Conservation (phyloP, 192 early-diverging fungal species). For the Endogone sp. region DNA sequence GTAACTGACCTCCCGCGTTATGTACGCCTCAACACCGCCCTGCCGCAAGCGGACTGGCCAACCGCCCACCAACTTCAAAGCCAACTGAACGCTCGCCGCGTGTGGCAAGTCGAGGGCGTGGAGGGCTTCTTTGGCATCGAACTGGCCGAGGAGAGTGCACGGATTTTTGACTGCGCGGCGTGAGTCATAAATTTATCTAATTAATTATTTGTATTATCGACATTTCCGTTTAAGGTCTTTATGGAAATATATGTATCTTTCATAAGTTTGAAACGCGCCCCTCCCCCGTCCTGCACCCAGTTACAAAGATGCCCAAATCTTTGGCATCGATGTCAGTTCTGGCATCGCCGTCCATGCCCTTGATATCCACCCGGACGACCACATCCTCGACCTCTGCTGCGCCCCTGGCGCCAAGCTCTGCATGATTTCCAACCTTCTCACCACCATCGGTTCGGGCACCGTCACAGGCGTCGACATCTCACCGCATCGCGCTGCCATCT, state of each 20-base stretch:
- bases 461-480: conserved; percentile 93
- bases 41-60: conserved; percentile 24
- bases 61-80: conserved; percentile 34
- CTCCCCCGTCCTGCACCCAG: conserved; percentile 1
- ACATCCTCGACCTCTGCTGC: conserved; percentile 75
- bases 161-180: conserved; percentile 44
- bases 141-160: conserved; percentile 33
- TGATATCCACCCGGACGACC: conserved; percentile 65
- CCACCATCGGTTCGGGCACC: conserved; percentile 64
- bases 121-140: conserved; percentile 54
- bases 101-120: conserved; percentile 41
- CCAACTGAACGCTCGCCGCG: conserved; percentile 44
- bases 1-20: conserved; percentile 65
- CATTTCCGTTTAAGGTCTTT: no score
- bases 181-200: no score
- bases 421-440: conserved; percentile 69
- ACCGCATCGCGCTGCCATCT: conserved; percentile 65
- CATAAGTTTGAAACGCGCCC: no score
- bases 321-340: conserved; percentile 75
- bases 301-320: conserved; percentile 27
- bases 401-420: conserved; percentile 81
- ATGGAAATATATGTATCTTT: no score
- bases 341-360: conserved; percentile 82
- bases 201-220: no score
- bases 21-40: conserved; percentile 60